phyloP scores from a whole-genome alignment of 2,329 filamentous ascomycete genomes.

The Colletotrichum australisinense region DNA sequence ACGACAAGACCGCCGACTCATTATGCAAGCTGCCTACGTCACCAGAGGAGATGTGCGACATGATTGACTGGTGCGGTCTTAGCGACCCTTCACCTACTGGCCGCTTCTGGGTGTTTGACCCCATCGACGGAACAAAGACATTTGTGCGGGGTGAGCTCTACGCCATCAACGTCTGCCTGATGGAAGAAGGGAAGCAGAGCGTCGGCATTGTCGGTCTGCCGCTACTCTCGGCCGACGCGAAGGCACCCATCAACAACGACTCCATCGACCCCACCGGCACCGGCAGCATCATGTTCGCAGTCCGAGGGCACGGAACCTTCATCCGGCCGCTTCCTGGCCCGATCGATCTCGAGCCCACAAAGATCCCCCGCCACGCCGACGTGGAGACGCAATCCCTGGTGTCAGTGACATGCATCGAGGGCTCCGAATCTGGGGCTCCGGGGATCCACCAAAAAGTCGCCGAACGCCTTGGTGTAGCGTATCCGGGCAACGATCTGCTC shows the following conservation, averaged over 20 bases:
- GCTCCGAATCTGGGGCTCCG: slow-evolving; percentile 59
- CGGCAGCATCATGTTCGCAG: slow-evolving; percentile 64
- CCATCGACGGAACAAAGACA: slow-evolving; percentile 70
- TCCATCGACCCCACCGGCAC: slow-evolving; percentile 54
- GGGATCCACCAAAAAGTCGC: slow-evolving; percentile 59
- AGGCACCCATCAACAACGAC: slow-evolving; percentile 53
- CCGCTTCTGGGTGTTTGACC: slow-evolving; percentile 69
- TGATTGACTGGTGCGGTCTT: slow-evolving; percentile 64
- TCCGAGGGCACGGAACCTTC: slow-evolving; percentile 59
- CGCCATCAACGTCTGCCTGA: slow-evolving; percentile 66
- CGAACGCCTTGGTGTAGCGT: slow-evolving; percentile 52
- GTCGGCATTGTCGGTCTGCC: slow-evolving; percentile 62
- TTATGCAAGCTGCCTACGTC: slow-evolving; percentile 49
- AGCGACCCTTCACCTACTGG: slow-evolving; percentile 48
- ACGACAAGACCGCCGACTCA: slow-evolving; percentile 41
- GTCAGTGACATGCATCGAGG: slow-evolving; percentile 59
- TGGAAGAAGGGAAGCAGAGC: slow-evolving; percentile 61
- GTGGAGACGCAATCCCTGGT: slow-evolving; percentile 45
- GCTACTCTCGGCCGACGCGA: slow-evolving; percentile 54
- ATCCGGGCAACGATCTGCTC: slow-evolving; percentile 63
- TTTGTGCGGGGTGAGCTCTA: slow-evolving; percentile 66
- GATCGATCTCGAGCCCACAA: slow-evolving; percentile 37
- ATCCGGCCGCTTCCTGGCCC: slow-evolving; percentile 52
- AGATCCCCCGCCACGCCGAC: slow-evolving; percentile 46
- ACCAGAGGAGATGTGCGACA: slow-evolving; percentile 59